Evolutionary conservation across 73 alveolate species (phyloP), one percentile per base, ranked within the genome.

Genomic region (Tetrahymena elliotti): DNA sequence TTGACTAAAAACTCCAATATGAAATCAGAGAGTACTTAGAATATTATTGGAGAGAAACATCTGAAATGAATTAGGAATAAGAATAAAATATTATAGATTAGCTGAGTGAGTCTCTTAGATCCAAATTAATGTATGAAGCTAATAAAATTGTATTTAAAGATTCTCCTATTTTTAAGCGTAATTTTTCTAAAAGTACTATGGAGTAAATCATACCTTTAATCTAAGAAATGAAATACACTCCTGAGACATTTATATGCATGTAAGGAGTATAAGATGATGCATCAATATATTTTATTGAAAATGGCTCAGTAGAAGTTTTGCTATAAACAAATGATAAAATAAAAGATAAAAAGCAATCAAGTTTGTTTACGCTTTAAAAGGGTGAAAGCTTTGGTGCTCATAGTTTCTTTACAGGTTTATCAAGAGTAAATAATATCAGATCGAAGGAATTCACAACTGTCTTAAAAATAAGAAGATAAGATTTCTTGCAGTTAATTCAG

Each of bases 1-100:
- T 98, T 1, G 97, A 98, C 18, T 94, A 93, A 39, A 97, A 97
- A 20, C 84, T 98, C 35, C 83, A 96, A 94, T 94, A 93, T 24
- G 95, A 97, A 95, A 97, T 97, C 7, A 97, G 97, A 93, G 95
- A 97, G 33, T 98, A 97, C 94, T 93, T 97, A 8, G 99, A 97
- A 33, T 96, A 96, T 95, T 95, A 97, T 52, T 94, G 98, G 93
- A 68, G 39, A 68, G 88, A 68, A 68, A 68, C 88, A 2, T 68
- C 88, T 68, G 96, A 94, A 88, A 94, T 94, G 0, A 94, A 94
- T 52, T 94, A 94, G 35, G 96, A 94, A 33, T 93, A 84, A 83
- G 96, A 84, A 24, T 34, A 40, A 88, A 20, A 22, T 35, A 94
- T 94, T 4, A 41, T 94, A 24, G 13, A 92, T 18, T 52, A 94